Base-by-base conservation (phyloP, 768 basidiomycete species). In the Polyporus arcularius region DNA sequence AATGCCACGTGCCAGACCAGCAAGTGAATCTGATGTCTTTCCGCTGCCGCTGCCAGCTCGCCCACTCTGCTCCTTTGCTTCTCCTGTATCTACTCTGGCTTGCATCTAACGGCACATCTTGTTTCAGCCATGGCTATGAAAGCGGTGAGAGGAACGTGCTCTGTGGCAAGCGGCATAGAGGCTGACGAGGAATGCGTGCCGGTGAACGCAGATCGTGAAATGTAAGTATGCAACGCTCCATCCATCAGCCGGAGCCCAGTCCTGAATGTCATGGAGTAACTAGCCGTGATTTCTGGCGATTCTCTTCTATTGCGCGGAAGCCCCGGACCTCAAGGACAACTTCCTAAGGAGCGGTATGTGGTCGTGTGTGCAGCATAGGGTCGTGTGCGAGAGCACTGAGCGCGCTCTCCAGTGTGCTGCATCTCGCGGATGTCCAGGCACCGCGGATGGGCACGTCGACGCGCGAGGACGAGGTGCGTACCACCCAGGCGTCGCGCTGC, bases 211-310 rank as follows among this genome's bases (percentile, higher is more conserved):
- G 74, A 73, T 73, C 61, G 72, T 75, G 53, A 75, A 75, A 72
- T 75, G 74, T 75, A 73, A 64, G 72, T 47, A 58, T 58, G 48
- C 49, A 63, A 54, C 54, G 41, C 28, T 47, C 57, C 61, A n/a
- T 39, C 57, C 51, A 16, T 54, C 38, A 46, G 55, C 14, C 28
- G n/a, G 31, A 58, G 45, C 48, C 30, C 41, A 62, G 58, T 53
- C 57, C 69, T 72, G 61, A 67, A 70, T 62, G 68, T 63, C 62
- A 38, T 71, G 62, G 51, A 66, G 59, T 66, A 70, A 72, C 51
- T 72, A 94, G 94, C 92, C 70, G 93, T 92, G 67, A 84, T 92
- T 63, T 96, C 94, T 46, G 94, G 93, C 40, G 95, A 96, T 74
- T 90, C 94, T 43, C 84, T 96, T 58, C 82, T 96, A 58, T 78